Conservation (phyloP, 2,329 filamentous ascomycete species). For the Colletotrichum sp. region DNA sequence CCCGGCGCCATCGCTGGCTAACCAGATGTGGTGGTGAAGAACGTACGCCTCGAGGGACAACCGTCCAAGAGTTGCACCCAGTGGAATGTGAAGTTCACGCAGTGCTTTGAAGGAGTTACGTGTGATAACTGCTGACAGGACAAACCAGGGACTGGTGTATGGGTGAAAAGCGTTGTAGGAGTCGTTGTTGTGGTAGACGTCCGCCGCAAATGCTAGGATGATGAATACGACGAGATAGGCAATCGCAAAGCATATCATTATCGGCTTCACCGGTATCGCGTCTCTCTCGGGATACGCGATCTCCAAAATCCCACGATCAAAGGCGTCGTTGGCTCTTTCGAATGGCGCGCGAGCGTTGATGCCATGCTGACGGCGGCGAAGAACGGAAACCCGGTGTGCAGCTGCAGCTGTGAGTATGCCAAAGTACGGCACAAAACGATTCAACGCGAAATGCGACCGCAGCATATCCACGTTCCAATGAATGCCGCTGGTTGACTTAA, state of each 20-base stretch:
- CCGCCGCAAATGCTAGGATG: constrained; percentile 10
- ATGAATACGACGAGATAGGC: constrained; percentile 9
- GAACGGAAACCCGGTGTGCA: constrained; percentile 31
- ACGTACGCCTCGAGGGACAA: constrained; percentile 60
- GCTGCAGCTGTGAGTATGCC: constrained; percentile 57
- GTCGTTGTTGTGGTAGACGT: neutral
- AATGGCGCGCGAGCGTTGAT: constrained; percentile 4
- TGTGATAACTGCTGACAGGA: constrained; percentile 51
- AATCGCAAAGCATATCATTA: constrained; percentile 10
- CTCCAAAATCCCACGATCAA: constrained; percentile 13
- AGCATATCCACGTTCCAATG: constrained; percentile 53
- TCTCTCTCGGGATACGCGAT: constrained; percentile 11
- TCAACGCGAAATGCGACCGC: constrained; percentile 54
- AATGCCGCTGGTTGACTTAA: constrained; percentile 41
- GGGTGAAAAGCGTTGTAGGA: constrained; percentile 19
- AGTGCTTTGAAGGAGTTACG: constrained; percentile 48
- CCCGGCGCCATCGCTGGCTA: constrained; percentile 57
- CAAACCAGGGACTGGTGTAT: constrained; percentile 18
- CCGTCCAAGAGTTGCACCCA: constrained; percentile 56
- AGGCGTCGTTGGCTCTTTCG: neutral
- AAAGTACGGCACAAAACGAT: constrained; percentile 60
- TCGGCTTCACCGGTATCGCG: constrained; percentile 16
- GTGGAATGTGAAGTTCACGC: constrained; percentile 46
- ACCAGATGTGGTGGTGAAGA: constrained; percentile 63
- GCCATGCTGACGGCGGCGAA: constrained; percentile 2